Evolutionary conservation across 148 eudicot genomes (phyloP).

Genomic region (Rheum nobile): DNA sequence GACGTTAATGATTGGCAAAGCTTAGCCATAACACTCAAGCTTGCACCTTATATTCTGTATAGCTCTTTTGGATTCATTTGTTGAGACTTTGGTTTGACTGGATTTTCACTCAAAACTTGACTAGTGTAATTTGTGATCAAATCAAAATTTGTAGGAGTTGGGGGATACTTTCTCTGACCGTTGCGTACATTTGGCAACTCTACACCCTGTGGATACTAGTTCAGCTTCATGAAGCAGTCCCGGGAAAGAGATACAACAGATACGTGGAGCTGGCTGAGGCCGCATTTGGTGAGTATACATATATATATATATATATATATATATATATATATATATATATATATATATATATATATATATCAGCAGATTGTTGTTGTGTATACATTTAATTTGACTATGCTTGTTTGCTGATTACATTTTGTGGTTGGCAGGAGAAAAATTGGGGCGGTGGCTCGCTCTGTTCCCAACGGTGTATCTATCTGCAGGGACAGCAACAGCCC

Average conservation of each 20-base stretch:
- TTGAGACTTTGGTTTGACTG: background rate
- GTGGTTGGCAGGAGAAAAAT: slow-evolving; percentile 51
- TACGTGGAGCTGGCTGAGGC: slow-evolving; percentile 95
- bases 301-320: too few species aligned
- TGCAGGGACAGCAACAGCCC: slow-evolving; percentile 90
- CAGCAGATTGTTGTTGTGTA: too few species aligned
- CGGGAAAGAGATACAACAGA: slow-evolving; percentile 94
- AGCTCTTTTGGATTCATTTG: background rate
- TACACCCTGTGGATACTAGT: slow-evolving; percentile 93
- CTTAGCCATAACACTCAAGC: background rate
- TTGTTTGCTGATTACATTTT: background rate
- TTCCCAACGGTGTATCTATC: slow-evolving; percentile 93
- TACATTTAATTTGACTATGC: too few species aligned
- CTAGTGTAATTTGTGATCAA: background rate
- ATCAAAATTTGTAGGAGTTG: slow-evolving; percentile 55
- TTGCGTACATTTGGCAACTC: slow-evolving; percentile 92
- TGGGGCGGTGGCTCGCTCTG: slow-evolving; percentile 92
- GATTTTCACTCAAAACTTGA: background rate
- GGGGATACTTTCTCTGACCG: slow-evolving; percentile 84
- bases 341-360: too few species aligned
- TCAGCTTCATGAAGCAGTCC: slow-evolving; percentile 98
- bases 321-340: too few species aligned
- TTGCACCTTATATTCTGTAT: background rate
- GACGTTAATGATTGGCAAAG: background rate
- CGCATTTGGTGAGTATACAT: slow-evolving; percentile 59